Evolutionary conservation across 1,284 basidiomycete genomes (phyloP).

Genomic region (Naganishia albida): DNA sequence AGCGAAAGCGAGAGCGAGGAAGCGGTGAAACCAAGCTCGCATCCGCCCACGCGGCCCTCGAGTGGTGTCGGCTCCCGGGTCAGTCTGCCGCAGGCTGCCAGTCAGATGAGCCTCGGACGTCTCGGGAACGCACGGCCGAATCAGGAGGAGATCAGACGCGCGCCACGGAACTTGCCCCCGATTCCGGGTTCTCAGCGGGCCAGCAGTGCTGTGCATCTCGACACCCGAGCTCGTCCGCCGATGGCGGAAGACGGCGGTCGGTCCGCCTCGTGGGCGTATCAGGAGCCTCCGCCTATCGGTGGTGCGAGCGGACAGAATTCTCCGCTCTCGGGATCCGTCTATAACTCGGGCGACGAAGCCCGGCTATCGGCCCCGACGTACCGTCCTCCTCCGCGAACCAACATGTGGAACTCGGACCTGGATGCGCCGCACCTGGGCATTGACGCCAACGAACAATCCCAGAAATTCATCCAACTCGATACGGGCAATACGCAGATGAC

Average conservation of each 20-base stretch:
- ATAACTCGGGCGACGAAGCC: slow-evolving; percentile 18
- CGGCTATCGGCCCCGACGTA: neutral
- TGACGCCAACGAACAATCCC: slow-evolving; percentile 48
- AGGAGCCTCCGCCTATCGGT: slow-evolving; percentile 26
- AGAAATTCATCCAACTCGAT: slow-evolving; percentile 76
- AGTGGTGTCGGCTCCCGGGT: slow-evolving; percentile 45
- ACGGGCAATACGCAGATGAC: slow-evolving; percentile 72
- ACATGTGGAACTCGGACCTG: slow-evolving; percentile 76
- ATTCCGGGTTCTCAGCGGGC: slow-evolving; percentile 38
- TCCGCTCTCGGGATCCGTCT: slow-evolving; percentile 41
- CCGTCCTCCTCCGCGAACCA: slow-evolving; percentile 16
- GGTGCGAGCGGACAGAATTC: slow-evolving; percentile 29
- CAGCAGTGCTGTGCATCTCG: slow-evolving; percentile 5
- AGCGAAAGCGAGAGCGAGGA: slow-evolving; percentile 67
- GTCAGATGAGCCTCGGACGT: slow-evolving; percentile 35
- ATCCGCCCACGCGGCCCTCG: slow-evolving; percentile 3
- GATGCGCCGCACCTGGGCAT: slow-evolving; percentile 63
- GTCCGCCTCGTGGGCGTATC: slow-evolving; percentile 19
- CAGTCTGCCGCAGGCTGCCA: slow-evolving; percentile 41
- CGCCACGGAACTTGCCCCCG: slow-evolving; percentile 40
- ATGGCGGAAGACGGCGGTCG: slow-evolving; percentile 2
- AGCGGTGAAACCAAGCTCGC: slow-evolving; percentile 52
- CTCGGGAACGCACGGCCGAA: slow-evolving; percentile 35
- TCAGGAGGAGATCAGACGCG: slow-evolving; percentile 35
- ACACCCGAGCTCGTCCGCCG: neutral